A percentile compares a stretch with the other conserved stretches of the same genome.
These are phyloP conservation scores for Trichoderma oligosporum DNA, from an alignment of 2,329 filamentous ascomycete species.

Conservation along the genomic window DNA sequence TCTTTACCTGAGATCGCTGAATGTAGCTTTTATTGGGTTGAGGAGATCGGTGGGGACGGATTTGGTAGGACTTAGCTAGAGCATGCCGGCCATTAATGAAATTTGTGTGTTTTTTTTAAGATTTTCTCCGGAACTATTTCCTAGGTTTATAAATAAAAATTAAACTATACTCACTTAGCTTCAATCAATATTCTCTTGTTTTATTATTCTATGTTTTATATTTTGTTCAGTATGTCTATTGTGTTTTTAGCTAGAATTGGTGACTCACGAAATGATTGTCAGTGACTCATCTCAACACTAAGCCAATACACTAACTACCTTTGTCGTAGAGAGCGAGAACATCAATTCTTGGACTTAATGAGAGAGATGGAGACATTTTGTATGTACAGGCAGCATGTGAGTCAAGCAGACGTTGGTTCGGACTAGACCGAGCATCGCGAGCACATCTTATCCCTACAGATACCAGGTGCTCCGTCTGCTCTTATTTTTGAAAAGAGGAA, in stretches of 20 bases:
- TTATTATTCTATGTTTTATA: too few relatives aligned
- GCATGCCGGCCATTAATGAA: too few relatives aligned
- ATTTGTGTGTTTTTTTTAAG: too few relatives aligned
- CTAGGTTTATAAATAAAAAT: too few relatives aligned
- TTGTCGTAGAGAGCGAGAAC: neutral
- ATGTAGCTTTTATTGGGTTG: too few relatives aligned
- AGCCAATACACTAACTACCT: neutral
- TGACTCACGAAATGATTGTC: slow-evolving; percentile 4
- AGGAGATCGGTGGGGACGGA: too few relatives aligned
- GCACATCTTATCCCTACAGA: neutral
- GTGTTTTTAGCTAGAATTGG: neutral
- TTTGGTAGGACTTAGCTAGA: too few relatives aligned
- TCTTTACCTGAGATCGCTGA: too few relatives aligned
- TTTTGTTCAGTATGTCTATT: neutral
- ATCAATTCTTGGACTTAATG: neutral
- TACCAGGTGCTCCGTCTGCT: neutral
- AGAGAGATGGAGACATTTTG: neutral
- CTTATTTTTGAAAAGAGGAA: neutral
- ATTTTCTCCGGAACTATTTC: too few relatives aligned
- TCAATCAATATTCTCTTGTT: too few relatives aligned
- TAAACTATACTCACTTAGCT: too few relatives aligned
- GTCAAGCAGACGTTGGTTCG: slow-evolving; percentile 4
- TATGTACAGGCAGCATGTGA: slow-evolving; percentile 9
- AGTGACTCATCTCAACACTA: neutral
- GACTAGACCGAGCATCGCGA: neutral